These are phyloP conservation scores for Euphorbia tirucalli DNA, from an alignment of 345 rosid species.

Conservation along the genomic window DNA sequence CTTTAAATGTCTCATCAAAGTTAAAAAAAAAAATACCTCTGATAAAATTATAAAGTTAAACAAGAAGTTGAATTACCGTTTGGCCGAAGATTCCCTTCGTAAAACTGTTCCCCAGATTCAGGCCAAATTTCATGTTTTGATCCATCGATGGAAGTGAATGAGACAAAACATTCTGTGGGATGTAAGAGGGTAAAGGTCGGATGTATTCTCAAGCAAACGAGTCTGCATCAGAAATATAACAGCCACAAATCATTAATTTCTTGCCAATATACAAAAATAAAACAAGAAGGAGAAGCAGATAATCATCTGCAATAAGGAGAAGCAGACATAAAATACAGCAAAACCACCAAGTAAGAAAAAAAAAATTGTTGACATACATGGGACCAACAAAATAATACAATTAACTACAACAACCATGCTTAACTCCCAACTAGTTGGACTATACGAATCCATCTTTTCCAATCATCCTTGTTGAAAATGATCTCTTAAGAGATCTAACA, in stretches of 20 bases:
- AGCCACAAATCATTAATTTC: not conserved
- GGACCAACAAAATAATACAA: too few relatives aligned
- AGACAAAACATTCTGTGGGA: constrained; percentile 64
- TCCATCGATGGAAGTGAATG: constrained; percentile 68
- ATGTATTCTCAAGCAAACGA: constrained; percentile 85
- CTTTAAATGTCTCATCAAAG: too few relatives aligned
- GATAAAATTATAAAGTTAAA: not conserved
- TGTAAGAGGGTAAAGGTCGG: constrained; percentile 71
- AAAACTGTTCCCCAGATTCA: constrained; percentile 52
- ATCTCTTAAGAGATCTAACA: too few relatives aligned
- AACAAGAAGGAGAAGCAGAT: too few relatives aligned
- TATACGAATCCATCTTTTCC: too few relatives aligned
- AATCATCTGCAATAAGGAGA: not conserved
- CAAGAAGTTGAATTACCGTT: constrained; percentile 43
- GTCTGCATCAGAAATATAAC: constrained; percentile 39
- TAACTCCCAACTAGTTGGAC: too few relatives aligned
- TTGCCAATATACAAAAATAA: too few relatives aligned
- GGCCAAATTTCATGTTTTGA: constrained; percentile 82
- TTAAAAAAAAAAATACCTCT: too few relatives aligned
- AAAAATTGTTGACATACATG: too few relatives aligned
- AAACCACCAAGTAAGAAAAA: not conserved
- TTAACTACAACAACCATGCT: too few relatives aligned
- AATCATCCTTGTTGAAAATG: too few relatives aligned
- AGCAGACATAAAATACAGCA: not conserved
- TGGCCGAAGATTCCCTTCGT: constrained; percentile 61